Base-by-base conservation (phyloP, 371 early-diverging fungal species). In the Entomophthora muscae region DNA sequence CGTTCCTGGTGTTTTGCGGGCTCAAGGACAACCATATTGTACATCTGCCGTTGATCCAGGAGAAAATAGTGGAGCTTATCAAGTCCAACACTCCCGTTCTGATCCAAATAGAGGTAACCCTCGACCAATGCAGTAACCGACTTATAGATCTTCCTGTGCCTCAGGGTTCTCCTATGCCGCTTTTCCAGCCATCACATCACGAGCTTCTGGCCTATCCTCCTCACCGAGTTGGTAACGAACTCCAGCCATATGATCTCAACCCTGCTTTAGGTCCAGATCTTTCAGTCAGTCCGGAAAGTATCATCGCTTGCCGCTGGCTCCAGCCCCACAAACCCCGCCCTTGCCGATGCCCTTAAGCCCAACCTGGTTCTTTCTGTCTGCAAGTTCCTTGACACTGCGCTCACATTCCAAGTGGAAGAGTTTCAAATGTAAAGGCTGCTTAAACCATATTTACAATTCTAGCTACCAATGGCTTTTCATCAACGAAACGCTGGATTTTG, bases 391-490 rank as follows among this genome's bases (percentile, higher is more conserved):
- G 95, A 95, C 66, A 67, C 90, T 53, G 61, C 91, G 59, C 78
- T 90, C 69, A 73, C 85, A 0, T 76, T 91, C 2, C 87, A 84
- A 61, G 75, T 84, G 27, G 87, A 88, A 52, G 84, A 86, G 5
- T 93, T 92, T 64, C 85, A 90, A 70, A 81, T 91, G 87, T 88
- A 80, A 71, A 77, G 17, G 53, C 31, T 26, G 21, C 3, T 52
- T 64, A 53, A 27, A 30, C 33, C 2, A 24, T 54, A 10, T 26
- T 28, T 23, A 17, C 52, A 5, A 52, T 23, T 57, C 22, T 65
- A 89, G 89, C 32, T 88, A 90, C 66, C 88, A 92, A 76, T 92
- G 93, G 91, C 87, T 91, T 2, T 94, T 94, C 67, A 83, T 92
- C 61, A 81, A 83, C 1, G 93, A 94, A 61, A 86, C 88, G 0